Base-by-base conservation (phyloP, 495 filamentous ascomycete species). In the Sordaria brevicollis region DNA sequence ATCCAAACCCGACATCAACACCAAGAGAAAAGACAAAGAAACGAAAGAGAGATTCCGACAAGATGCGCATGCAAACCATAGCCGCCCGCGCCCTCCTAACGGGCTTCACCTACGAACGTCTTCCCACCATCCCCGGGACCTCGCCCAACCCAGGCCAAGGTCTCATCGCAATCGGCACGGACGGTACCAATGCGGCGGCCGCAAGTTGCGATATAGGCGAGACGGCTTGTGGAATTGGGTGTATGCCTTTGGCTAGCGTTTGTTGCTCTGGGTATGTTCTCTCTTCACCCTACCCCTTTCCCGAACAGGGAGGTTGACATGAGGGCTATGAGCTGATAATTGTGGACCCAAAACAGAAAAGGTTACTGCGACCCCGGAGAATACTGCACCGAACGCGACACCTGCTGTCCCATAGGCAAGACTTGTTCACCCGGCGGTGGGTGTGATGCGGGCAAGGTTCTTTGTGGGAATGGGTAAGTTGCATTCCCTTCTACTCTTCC, bases 361-460 rank as follows among this genome's bases (percentile, higher is more conserved):
- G 67, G 8, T 6, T 75, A 67, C 69, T 77, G 75, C 69, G 69
- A 73, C 15, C 21, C 38, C 4, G 74, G 74, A 36, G 39, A 71
- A 39, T 72, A 73, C 68, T 77, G 75, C 72, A 72, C 66, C 67
- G 4, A 41, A 11, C 33, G 33, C 9, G 54, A 62, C 25, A 68
- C 66, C 21, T 77, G 75, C 65, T 77, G 75, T 36, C 71, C 68
- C 25, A 67, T 73, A 31, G 75, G 75, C 15, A 38, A 68, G 39
- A 68, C 69, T 9, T 76, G 75, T 54, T 65, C 37, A 1, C 68
- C 68, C n/a, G n/a, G 25, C 17, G 68, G 66, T 17, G 36, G 62
- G 15, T 76, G 74, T 35, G 62, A 69, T n/a, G 37, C 69, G 0
- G 75, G 71, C 11, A 54, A 70, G n/a, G 65, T 33, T 0, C 65